A percentile compares a stretch with the other conserved stretches of the same genome.
Conservation (phyloP, 495 filamentous ascomycete species). For the Thozetella sp. region DNA sequence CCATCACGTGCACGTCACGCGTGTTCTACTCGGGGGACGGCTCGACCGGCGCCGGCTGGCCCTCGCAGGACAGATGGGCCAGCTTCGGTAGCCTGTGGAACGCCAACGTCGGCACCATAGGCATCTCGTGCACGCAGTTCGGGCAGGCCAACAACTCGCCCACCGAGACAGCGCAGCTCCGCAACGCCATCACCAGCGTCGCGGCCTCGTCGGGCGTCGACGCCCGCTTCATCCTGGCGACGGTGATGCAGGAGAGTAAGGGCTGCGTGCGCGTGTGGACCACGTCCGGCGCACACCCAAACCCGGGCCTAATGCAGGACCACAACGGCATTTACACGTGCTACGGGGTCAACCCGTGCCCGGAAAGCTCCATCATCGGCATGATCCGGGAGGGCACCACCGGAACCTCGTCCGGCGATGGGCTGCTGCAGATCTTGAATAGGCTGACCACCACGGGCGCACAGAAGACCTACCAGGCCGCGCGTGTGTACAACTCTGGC, state of each 20-base stretch:
- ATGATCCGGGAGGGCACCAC: slow-evolving; percentile 38
- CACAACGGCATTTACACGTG: slow-evolving; percentile 24
- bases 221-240: slow-evolving; percentile 35
- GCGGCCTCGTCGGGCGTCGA: slow-evolving; percentile 41
- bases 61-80: slow-evolving; percentile 12
- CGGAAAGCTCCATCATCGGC: slow-evolving; percentile 20
- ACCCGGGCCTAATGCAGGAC: slow-evolving; percentile 44
- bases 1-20: background rate
- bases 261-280: slow-evolving; percentile 51
- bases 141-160: slow-evolving; percentile 15
- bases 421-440: slow-evolving; percentile 29
- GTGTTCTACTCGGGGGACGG: slow-evolving; percentile 14
- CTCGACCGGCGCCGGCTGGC: slow-evolving; percentile 16
- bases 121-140: slow-evolving; percentile 16
- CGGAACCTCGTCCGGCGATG: slow-evolving; percentile 36
- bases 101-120: slow-evolving; percentile 13
- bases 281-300: slow-evolving; percentile 35
- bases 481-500: slow-evolving; percentile 60
- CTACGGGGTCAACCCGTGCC: slow-evolving; percentile 18
- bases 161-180: slow-evolving; percentile 39
- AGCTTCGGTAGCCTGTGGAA: slow-evolving; percentile 19
- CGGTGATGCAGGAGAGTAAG: slow-evolving; percentile 61
- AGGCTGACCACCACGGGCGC: slow-evolving; percentile 21
- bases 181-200: slow-evolving; percentile 37
- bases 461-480: slow-evolving; percentile 32